Percentiles rank a stretch among this genome's conserved stretches.
These are phyloP conservation scores for Diaporthe sp. DNA, from an alignment of 2,329 filamentous ascomycete genomes.

Conservation along the genomic window DNA sequence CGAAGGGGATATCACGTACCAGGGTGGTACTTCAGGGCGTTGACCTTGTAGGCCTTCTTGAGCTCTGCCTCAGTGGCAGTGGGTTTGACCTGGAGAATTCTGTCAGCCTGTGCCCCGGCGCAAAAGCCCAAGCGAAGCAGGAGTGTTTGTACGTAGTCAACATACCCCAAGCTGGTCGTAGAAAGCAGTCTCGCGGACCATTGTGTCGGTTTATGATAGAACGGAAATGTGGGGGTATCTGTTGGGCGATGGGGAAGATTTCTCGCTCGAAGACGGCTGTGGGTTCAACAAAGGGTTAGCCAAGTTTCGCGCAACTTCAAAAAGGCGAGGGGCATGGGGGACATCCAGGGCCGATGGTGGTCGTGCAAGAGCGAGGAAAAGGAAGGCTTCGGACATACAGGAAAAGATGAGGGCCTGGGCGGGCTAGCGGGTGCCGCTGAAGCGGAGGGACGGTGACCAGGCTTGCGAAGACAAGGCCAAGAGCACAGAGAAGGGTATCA, in stretches of 20 bases:
- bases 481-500: neutral
- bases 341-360: neutral
- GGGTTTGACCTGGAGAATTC: slow-evolving; percentile 74
- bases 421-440: slow-evolving; percentile 30
- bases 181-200: slow-evolving; percentile 85
- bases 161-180: slow-evolving; percentile 85
- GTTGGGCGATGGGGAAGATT: slow-evolving; percentile 9
- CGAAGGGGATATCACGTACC: slow-evolving; percentile 66
- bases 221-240: slow-evolving; percentile 32
- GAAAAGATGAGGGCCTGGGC: slow-evolving; percentile 27
- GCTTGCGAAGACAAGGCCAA: neutral
- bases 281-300: neutral
- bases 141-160: slow-evolving; percentile 42
- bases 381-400: slow-evolving; percentile 16
- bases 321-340: neutral
- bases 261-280: slow-evolving; percentile 6
- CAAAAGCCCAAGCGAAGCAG: neutral
- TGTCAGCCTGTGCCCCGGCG: slow-evolving; percentile 41
- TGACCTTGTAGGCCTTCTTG: slow-evolving; percentile 90
- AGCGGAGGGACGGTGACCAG: neutral
- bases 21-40: slow-evolving; percentile 87
- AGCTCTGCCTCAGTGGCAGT: slow-evolving; percentile 87
- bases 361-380: neutral
- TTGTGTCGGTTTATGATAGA: slow-evolving; percentile 56
- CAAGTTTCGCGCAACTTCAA: neutral